Evolutionary conservation across 2,329 filamentous ascomycete species (phyloP), one percentile per base, ranked within the genome.

Genomic region (Trichoderma breve): DNA sequence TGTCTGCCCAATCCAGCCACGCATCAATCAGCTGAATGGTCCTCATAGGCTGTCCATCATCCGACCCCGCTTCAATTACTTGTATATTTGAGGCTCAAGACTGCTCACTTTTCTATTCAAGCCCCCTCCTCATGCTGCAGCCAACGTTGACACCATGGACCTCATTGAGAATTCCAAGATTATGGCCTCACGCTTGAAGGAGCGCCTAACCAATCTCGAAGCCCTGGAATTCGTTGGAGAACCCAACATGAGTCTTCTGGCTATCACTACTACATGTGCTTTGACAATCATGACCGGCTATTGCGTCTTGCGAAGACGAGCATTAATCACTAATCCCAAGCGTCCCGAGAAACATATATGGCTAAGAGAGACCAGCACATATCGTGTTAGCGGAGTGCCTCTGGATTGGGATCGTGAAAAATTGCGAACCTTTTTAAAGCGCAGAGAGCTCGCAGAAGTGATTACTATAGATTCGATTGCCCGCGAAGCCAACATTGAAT

Each of bases 361-460:
- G 11, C 4, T n/a, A 26, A 21, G 14, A 61, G 6, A 58, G 5
- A 24, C 4, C 3, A 30, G 2, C 15, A 60, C 65, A 26, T 68
- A 30, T 14, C 51, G 66, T 14, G 34, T 71, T 34, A 39, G 32
- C 14, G 69, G 69, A 2, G 47, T 71, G 32, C 69, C 69, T 21
- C n/a, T 26, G 4, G 14, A 58, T 5, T 71, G 69, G 69, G 26
- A 58, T 6, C 11, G 0, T 26, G 24, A 65, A 12, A 15, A 30
- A n/a, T 18, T 71, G 9, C 1, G 18, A 3, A 14, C 24, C 7
- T 51, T 65, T 28, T 36, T 71, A 18, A 21, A 2, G 32, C n/a
- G 5, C n/a, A 36, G 34, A n/a, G n/a, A 73, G 51, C 36, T 74
- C 14, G 34, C 64, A 32, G 71, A 74, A 47, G 21, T 6, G 3